Conservation (phyloP, 2,329 filamentous ascomycete species). For the Cordyceps militaris region DNA sequence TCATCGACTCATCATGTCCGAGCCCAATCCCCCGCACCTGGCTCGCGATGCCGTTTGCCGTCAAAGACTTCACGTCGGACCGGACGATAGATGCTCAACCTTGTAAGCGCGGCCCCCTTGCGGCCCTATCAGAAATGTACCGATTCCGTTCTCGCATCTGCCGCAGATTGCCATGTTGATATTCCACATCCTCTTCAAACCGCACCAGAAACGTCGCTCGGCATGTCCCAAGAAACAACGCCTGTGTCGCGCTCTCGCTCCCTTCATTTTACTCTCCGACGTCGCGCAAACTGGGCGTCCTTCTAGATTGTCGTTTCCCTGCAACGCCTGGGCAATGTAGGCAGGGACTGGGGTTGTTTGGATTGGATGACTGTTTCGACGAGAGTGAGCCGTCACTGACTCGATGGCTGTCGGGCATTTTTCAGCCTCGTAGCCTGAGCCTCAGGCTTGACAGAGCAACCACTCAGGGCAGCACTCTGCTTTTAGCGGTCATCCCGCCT, state of each 20-base stretch:
- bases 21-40: too few relatives aligned
- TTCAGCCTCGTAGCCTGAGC: background rate
- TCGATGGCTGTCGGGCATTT: background rate
- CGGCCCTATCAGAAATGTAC: background rate
- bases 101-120: too few relatives aligned
- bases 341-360: background rate
- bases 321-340: background rate
- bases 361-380: background rate
- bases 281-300: background rate
- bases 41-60: too few relatives aligned
- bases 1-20: too few relatives aligned
- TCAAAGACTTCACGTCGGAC: too few relatives aligned
- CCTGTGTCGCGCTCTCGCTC: background rate
- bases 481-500: background rate
- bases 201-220: background rate
- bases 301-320: background rate
- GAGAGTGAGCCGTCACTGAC: background rate
- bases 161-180: background rate
- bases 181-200: background rate
- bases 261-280: conserved; percentile 5
- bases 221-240: background rate
- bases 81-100: too few relatives aligned
- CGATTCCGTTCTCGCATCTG: background rate
- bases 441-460: background rate
- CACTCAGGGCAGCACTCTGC: background rate